These are phyloP conservation scores for Priceomyces melissophilus DNA, from an alignment of 805 yeast species.

Conservation along the genomic window DNA sequence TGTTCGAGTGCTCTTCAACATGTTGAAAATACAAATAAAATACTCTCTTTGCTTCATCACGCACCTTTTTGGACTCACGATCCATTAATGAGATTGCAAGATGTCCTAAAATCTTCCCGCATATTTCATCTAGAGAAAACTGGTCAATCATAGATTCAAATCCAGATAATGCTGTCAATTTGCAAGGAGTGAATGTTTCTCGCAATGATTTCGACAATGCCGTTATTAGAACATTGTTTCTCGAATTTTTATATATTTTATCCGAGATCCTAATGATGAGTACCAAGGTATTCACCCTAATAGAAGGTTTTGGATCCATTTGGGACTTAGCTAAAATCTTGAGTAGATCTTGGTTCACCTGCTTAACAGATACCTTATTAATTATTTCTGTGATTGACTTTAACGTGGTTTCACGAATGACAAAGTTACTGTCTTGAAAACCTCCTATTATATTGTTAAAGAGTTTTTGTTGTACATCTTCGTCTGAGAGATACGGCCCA, in stretches of 20 bases:
- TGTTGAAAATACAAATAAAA: constrained; percentile 53
- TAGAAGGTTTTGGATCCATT: constrained; percentile 69
- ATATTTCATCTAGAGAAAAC: constrained; percentile 71
- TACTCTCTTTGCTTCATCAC: constrained; percentile 67
- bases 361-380: constrained; percentile 68
- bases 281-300: constrained; percentile 73
- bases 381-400: constrained; percentile 61
- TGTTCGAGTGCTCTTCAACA: constrained; percentile 36
- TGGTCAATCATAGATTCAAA: constrained; percentile 60
- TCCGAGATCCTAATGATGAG: constrained; percentile 64
- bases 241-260: constrained; percentile 49
- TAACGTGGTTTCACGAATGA: constrained; percentile 78
- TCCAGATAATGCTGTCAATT: constrained; percentile 74
- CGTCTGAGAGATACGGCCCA: constrained; percentile 47
- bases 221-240: constrained; percentile 76
- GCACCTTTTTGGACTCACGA: constrained; percentile 56
- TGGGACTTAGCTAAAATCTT: constrained; percentile 80
- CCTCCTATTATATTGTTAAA: constrained; percentile 74
- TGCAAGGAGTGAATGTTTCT: constrained; percentile 73
- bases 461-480: constrained; percentile 65
- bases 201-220: constrained; percentile 81
- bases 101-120: constrained; percentile 77
- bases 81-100: constrained; percentile 84
- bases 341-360: constrained; percentile 80
- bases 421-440: constrained; percentile 76